Base-by-base conservation (phyloP, 2,329 filamentous ascomycete genomes). In the Plenodomus lindquistii region DNA sequence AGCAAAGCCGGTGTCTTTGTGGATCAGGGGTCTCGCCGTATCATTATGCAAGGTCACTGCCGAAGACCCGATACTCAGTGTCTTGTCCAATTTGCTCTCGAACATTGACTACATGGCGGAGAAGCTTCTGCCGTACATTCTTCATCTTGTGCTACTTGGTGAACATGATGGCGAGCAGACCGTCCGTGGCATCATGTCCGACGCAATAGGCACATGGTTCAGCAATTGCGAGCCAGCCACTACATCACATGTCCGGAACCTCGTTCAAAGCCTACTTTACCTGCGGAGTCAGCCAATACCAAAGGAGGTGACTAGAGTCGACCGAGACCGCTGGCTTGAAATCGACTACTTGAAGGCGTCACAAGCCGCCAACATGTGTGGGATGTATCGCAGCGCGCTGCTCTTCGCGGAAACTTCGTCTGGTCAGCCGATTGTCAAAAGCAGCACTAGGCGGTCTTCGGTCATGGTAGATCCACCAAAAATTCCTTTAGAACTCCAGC, bases 301-400 rank as follows among this genome's bases (percentile, higher is more conserved):
- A 0, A 81, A 84, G 11, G 94, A 99, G 69, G 75, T 77, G 0
- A 96, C 90, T 0, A 87, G 89, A 57, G 86, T 86, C 7, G 89
- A 96, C 59, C 84, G 94, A 47, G 79, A 86, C 41, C 79, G 83
- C 42, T 99, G 95, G 95, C 80, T 99, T 16, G 88, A 96, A 20
- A 76, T 97, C 20, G 88, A 97, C 66, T 88, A 87, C 56, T 70
- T 84, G 2, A 74, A 81, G 50, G 87, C 87, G 19, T 85, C 91
- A 1, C 75, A 80, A 20, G 88, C 91, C 31, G 92, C 92, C 5
- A 82, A 84, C 10, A 77, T 77, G 48, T 97, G 93, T 65, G 85
- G 87, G 15, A 91, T 97, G 86, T 87, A 88, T 67, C 94, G 94
- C 67, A 89, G 88, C 4, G 90, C 93, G 3, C 77, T 99, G 1